Percentiles rank a stretch among this genome's conserved stretches.
Conservation (phyloP, 2,329 filamentous ascomycete species). For the Ceratocystis eucalypticola region DNA sequence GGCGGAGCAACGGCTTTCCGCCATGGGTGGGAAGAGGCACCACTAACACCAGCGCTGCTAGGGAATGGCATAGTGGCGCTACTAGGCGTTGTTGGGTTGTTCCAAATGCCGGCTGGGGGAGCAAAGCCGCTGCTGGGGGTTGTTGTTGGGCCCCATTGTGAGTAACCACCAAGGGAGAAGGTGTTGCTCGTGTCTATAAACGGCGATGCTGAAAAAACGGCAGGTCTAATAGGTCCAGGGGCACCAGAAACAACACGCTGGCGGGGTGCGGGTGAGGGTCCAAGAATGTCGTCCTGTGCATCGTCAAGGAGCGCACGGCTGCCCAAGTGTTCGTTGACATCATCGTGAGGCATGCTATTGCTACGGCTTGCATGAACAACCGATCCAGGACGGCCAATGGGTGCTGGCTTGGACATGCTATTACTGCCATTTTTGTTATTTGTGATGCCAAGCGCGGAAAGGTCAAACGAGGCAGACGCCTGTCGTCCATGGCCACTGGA, state of each 20-base stretch:
- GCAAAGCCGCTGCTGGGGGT: conserved; percentile 11
- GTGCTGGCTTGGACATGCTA: conserved; percentile 62
- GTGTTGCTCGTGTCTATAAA: conserved; percentile 31
- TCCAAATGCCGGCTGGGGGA: conserved; percentile 14
- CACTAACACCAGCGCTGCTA: not conserved
- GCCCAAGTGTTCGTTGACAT: conserved; percentile 68
- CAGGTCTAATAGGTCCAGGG: conserved; percentile 21
- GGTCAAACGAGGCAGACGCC: conserved; percentile 55
- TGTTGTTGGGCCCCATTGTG: conserved; percentile 29
- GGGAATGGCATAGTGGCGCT: conserved; percentile 42
- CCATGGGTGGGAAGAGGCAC: not conserved
- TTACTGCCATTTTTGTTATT: conserved; percentile 24
- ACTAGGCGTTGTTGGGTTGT: conserved; percentile 26
- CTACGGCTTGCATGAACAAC: conserved; percentile 36
- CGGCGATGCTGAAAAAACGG: conserved; percentile 14
- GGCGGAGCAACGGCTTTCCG: conserved; percentile 28
- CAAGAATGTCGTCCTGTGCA: conserved; percentile 28
- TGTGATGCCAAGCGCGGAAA: conserved; percentile 26
- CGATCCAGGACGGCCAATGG: conserved; percentile 78
- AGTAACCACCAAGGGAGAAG: conserved; percentile 28
- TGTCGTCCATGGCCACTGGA: conserved; percentile 57
- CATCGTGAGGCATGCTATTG: conserved; percentile 33
- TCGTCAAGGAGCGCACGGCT: conserved; percentile 81
- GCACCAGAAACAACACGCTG: conserved; percentile 15
- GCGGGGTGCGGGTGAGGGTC: conserved; percentile 4